phyloP scores from a whole-genome alignment of 1,284 basidiomycete genomes.

The Papiliotrema nemorosa region DNA sequence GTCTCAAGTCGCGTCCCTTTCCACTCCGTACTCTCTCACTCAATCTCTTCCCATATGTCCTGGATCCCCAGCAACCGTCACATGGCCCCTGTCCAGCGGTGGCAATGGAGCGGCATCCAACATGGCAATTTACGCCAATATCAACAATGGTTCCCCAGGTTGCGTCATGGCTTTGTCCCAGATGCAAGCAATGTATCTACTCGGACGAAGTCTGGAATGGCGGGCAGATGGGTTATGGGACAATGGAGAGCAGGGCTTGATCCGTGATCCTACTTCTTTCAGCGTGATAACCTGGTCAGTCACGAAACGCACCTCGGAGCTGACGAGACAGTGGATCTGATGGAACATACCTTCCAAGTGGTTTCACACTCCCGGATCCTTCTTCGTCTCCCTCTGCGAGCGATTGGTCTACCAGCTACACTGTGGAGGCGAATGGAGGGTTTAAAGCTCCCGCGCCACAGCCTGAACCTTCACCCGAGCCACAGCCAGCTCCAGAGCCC shows the following conservation, averaged over 20 bases:
- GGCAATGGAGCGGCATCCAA: slow-evolving; percentile 23
- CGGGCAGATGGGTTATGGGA: slow-evolving; percentile 21
- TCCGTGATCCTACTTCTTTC: slow-evolving; percentile 21
- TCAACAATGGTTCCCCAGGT: slow-evolving; percentile 11
- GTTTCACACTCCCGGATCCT: slow-evolving; percentile 22
- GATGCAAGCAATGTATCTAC: slow-evolving; percentile 32
- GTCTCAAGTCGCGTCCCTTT: slow-evolving; percentile 21
- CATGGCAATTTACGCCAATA: slow-evolving; percentile 25
- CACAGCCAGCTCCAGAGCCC: slow-evolving; percentile 1
- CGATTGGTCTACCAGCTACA: slow-evolving; percentile 16
- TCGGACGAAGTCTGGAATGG: slow-evolving; percentile 28
- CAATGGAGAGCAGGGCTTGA: slow-evolving; percentile 14
- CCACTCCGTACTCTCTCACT: slow-evolving; percentile 16
- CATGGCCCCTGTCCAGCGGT: slow-evolving; percentile 15
- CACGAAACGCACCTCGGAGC: background rate
- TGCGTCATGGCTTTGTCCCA: slow-evolving; percentile 27
- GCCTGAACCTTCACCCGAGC: slow-evolving; percentile 2
- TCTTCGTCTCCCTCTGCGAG: slow-evolving; percentile 5
- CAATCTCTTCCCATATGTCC: slow-evolving; percentile 21
- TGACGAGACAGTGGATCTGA: slow-evolving; percentile 8
- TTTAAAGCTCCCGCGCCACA: background rate
- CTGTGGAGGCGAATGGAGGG: slow-evolving; percentile 2
- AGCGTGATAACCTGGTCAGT: slow-evolving; percentile 22
- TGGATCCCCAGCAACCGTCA: slow-evolving; percentile 5
- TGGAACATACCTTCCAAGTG: slow-evolving; percentile 15